phyloP scores from a whole-genome alignment of 2,329 filamentous ascomycete species.

The Trichoderma sp. region DNA sequence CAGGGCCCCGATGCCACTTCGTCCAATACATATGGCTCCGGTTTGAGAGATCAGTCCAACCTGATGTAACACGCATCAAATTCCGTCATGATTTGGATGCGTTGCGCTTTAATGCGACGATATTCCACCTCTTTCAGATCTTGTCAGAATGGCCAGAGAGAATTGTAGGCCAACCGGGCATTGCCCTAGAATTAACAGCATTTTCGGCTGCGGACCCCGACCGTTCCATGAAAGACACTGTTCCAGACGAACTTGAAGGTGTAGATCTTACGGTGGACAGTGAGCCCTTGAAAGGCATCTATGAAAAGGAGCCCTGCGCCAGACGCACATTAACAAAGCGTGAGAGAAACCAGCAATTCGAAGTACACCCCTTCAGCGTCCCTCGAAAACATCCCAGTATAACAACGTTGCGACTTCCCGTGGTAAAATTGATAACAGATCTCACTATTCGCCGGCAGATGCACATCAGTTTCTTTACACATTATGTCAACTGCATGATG shows the following conservation, averaged over 20 bases:
- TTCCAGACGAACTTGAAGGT: background rate
- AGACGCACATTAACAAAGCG: background rate
- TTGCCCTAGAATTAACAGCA: background rate
- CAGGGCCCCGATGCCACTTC: background rate
- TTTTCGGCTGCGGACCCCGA: background rate
- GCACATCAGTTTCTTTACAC: background rate
- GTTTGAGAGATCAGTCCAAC: background rate
- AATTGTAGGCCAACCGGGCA: background rate
- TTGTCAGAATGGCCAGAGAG: background rate
- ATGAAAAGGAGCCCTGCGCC: background rate
- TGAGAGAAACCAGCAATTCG: background rate
- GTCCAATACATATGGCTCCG: background rate
- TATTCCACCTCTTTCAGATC: background rate
- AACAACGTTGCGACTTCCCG: background rate
- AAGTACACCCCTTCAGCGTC: background rate
- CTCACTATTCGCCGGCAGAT: background rate
- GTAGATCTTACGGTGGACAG: background rate
- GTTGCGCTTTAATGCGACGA: background rate
- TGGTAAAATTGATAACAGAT: background rate
- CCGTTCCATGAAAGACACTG: background rate
- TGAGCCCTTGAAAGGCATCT: background rate
- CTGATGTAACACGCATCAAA: background rate
- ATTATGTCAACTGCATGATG: background rate
- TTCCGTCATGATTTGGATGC: background rate
- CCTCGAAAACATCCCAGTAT: no score